Base-by-base conservation (phyloP, 495 filamentous ascomycete species). In the Filosporella fistucella region DNA sequence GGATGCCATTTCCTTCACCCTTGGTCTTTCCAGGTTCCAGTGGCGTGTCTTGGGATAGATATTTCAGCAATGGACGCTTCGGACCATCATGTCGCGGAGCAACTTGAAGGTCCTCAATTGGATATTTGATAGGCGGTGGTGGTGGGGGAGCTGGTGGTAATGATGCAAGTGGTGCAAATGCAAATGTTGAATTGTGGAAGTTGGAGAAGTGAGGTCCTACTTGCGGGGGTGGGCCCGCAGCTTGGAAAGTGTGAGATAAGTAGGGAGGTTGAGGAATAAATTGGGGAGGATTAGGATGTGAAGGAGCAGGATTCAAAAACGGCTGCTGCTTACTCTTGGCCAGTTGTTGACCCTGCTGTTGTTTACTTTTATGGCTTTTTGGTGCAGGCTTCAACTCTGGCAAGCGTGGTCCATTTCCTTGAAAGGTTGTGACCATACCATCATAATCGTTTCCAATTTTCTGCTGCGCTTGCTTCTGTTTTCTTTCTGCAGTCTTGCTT, bases 51-150 rank as follows among this genome's bases (percentile, higher is more conserved):
- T 74, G 69, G 34, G 80, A 85, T 51, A 94, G 68, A 62, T 84
- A 95, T 49, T 89, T 89, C 42, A 97, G 65, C 2, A 76, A 63
- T 5, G 93, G 93, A 11, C 93, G 64, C 28, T 73, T 72, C 10
- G 70, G 68, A 12, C 74, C 81, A 45, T 81, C 69, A 10, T 62
- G 69, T 37, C 76, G 71, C 3, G 79, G 81, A 16, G 78, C 70
- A 16, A 97, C 68, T 48, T 96, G 85, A 26, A 97, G 63, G 64
- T 98, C 93, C 52, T 98, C 93, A 47, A 96, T 95, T 0, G 93
- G 93, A 61, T 96, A 96, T 59, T 91, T 95, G 48, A 91, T 80
- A 0, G 84, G 81, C 21, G 88, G 87, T 16, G 86, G 86, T 4
- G 88, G 77, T 9, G 87, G 79, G 23, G 81, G 76, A 1, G 71